These are phyloP conservation scores for Dictyophora rubrovolvata DNA, from an alignment of 768 basidiomycete genomes.

Conservation along the genomic window DNA sequence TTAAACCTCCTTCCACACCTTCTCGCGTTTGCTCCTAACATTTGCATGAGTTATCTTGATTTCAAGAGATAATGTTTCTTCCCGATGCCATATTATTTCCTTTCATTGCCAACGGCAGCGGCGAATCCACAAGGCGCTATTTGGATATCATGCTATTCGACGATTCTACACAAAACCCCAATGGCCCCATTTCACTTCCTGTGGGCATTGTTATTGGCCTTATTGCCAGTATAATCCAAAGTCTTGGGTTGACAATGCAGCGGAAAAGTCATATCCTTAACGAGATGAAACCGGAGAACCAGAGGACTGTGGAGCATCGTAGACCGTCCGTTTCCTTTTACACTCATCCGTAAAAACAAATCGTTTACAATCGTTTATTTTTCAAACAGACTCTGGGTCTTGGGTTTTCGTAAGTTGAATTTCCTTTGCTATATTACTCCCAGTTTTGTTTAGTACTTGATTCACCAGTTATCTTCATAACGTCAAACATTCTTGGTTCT, in stretches of 20 bases:
- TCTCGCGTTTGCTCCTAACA: too few relatives aligned
- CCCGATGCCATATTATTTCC: too few relatives aligned
- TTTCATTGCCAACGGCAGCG: too few relatives aligned
- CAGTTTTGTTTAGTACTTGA: constrained; percentile 5
- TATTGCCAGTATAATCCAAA: constrained; percentile 80
- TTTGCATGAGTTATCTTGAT: too few relatives aligned
- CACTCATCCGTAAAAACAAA: background rate
- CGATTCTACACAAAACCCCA: background rate
- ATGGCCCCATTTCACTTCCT: constrained; percentile 27
- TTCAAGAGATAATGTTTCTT: too few relatives aligned
- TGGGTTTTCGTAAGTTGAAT: constrained; percentile 53
- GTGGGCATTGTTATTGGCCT: constrained; percentile 50
- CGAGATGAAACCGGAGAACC: constrained; percentile 52
- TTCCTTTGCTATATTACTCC: background rate
- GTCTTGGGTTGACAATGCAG: constrained; percentile 83
- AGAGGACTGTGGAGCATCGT: constrained; percentile 60
- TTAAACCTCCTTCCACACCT: too few relatives aligned
- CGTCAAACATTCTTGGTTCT: constrained; percentile 80
- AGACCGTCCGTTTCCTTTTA: constrained; percentile 53
- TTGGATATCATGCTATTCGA: too few relatives aligned
- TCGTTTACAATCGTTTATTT: constrained; percentile 5
- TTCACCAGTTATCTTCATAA: constrained; percentile 57
- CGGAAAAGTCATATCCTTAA: constrained; percentile 88
- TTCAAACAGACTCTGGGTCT: constrained; percentile 66
- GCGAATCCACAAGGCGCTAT: too few relatives aligned